phyloP scores from a whole-genome alignment of 768 basidiomycete genomes.

The Zangia roseola region DNA sequence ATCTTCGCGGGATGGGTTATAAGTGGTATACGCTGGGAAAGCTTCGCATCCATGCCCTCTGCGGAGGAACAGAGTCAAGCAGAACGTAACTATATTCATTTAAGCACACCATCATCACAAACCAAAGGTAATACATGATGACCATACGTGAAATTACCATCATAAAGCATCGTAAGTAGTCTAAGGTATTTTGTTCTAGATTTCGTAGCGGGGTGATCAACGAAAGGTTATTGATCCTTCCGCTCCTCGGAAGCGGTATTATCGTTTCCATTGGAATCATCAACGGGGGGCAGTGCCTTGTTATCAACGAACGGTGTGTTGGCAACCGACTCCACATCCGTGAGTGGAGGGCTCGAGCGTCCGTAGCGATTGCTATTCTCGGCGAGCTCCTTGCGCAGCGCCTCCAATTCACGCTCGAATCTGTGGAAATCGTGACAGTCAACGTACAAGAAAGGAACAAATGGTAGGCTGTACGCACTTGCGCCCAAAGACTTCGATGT shows the following conservation, averaged over 20 bases:
- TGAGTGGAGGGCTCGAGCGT: conserved; percentile 50
- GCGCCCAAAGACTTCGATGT: conserved; percentile 95
- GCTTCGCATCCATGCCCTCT: conserved; percentile 35
- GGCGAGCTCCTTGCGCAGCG: conserved; percentile 85
- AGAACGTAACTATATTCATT: background rate
- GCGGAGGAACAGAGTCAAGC: background rate
- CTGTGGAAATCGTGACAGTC: conserved; percentile 37
- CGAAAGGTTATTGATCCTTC: conserved; percentile 31
- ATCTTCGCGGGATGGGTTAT: conserved; percentile 64
- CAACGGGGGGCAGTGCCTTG: conserved; percentile 18
- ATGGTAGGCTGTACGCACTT: conserved; percentile 58
- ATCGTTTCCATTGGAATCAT: conserved; percentile 16
- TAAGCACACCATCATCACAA: background rate
- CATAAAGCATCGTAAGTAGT: conserved; percentile 18
- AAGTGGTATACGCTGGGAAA: conserved; percentile 54
- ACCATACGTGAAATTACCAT: conserved; percentile 9
- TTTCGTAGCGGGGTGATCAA: background rate
- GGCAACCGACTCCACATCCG: conserved; percentile 40
- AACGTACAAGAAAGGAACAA: background rate
- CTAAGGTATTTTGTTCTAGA: conserved; percentile 9
- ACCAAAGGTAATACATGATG: conserved; percentile 9
- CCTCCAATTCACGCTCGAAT: conserved; percentile 91
- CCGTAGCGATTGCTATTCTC: conserved; percentile 59
- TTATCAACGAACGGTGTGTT: conserved; percentile 34
- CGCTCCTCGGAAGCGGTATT: conserved; percentile 13